Evolutionary conservation across 495 filamentous ascomycete genomes (phyloP).

Genomic region (Hypoxylon intermedium): DNA sequence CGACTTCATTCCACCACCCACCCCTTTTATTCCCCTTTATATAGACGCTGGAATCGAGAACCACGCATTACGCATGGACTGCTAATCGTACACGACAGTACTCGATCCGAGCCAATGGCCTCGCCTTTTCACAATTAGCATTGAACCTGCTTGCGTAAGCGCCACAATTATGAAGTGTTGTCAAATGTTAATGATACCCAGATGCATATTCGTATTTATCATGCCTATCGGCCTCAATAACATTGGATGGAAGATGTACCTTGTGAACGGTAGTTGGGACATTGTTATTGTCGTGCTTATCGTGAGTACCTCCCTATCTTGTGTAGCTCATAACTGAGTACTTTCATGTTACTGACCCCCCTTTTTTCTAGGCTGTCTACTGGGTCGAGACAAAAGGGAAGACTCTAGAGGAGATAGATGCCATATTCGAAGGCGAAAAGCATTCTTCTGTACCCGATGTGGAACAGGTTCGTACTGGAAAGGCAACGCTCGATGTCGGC

Average conservation of each 20-base stretch:
- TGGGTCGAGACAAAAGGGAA: constrained; percentile 46
- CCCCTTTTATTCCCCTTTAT: background rate
- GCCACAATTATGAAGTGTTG: constrained; percentile 22
- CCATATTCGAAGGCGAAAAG: constrained; percentile 48
- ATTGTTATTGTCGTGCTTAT: constrained; percentile 39
- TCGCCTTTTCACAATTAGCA: constrained; percentile 40
- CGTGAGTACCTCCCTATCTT: constrained; percentile 10
- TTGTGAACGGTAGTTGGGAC: constrained; percentile 45
- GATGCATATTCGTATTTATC: constrained; percentile 53
- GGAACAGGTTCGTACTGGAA: constrained; percentile 47
- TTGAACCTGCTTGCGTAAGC: constrained; percentile 58
- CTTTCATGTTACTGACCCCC: constrained; percentile 2
- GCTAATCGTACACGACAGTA: constrained; percentile 47
- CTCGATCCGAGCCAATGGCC: constrained; percentile 45
- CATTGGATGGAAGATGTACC: constrained; percentile 48
- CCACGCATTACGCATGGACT: background rate
- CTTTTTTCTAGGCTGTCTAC: constrained; percentile 26
- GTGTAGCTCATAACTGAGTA: background rate
- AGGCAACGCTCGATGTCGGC: constrained; percentile 59
- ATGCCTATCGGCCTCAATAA: constrained; percentile 56
- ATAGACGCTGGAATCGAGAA: constrained; percentile 30
- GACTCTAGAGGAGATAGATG: constrained; percentile 47
- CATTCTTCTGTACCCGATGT: constrained; percentile 55
- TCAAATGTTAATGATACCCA: constrained; percentile 10
- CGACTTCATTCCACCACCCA: background rate